Evolutionary conservation across 331 rosid species (phyloP), one percentile per base, ranked within the genome.

Genomic region (Pyrus hybrid): DNA sequence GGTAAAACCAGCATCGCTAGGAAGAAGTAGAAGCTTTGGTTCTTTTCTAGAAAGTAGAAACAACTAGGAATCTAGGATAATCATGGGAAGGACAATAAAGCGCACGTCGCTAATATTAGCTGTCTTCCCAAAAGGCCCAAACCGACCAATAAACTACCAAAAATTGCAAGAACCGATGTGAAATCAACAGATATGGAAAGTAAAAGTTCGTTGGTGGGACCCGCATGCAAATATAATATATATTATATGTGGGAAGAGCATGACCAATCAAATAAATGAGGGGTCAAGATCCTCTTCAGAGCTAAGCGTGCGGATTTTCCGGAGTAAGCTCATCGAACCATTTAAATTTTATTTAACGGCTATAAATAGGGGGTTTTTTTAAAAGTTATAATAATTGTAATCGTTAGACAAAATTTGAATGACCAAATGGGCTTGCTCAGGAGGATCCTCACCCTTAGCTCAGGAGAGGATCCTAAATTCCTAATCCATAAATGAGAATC

Each of bases 101-200:
- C 41, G 70, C 82, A 82, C 83, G 80, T 75, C 76, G 80, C 83
- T 72, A 71, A 61, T 67, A 17, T 67, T 66, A 47, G 81, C 76
- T 70, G 76, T 68, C 77, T 72, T 79, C 26, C 45, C 67, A 26
- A 26, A 21, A 22, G 70, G 64, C 73, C 63, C n/a, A 61, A 75
- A 74, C 80, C 63, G 51, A 72, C 26, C 56, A 25, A 49, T 6
- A 57, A 78, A 82, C 78, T 8, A 57, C 84, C 70, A 2, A 26
- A 26, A 62, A 26, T 10, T 51, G 68, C 41, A 6, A 63, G 41
- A 3, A 29, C 23, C 18, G 8, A 17, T 64, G 23, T 7, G 23
- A 29, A 30, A 35, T 64, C 45, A 2, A 3, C 45, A 18, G 67
- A 17, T 0, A 29, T 4, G 68, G 25, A 64, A 9, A 64, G 68